Base-by-base conservation (phyloP, 2,329 filamentous ascomycete genomes). In the Ascochyta fabae region DNA sequence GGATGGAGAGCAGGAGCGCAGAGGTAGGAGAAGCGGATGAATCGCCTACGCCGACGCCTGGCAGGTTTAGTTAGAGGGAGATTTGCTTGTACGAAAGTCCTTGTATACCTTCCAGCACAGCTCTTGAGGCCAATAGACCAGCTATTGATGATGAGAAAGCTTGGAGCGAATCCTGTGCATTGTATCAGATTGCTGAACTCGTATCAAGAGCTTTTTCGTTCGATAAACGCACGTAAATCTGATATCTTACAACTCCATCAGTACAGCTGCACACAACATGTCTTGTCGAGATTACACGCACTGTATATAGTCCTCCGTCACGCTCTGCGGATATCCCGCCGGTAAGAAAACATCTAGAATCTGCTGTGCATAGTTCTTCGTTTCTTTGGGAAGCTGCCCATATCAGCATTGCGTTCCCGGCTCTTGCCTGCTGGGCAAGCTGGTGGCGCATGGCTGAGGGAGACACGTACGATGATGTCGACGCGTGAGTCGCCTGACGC, bases 61-160 rank as follows among this genome's bases (percentile, higher is more conserved):
- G 58, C 19, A 40, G 46, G 46, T 5, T 31, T 15, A 12, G 15
- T 16, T 16, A 35, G 13, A 34, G 29, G 2, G 7, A 29, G 7
- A 2, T 31, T 31, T 13, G 4, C 10, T 13, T 31, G 4, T 8
- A 26, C 8, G 8, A 12, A 31, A 5, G 29, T 26, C 27, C 15
- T n/a, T 67, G 33, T 35, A 6, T 35, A 84, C 85, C 86, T 83
- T 94, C 84, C 8, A 96, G 85, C 2, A 96, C 88, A 3, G 93
- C 92, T 51, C 92, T 83, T 53, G 88, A 94, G 40, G 92, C 89
- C 16, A 97, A 81, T 13, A 96, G 81, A 2, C 87, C 86, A 6
- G 89, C 90, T 68, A 95, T 93, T 45, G 90, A 91, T 39, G 88
- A 92, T 50, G 89, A 91, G 75, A 95, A 94, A 26, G 91, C 91